phyloP scores from a whole-genome alignment of 148 eudicot species.

The Rhododendron griersonianum region DNA sequence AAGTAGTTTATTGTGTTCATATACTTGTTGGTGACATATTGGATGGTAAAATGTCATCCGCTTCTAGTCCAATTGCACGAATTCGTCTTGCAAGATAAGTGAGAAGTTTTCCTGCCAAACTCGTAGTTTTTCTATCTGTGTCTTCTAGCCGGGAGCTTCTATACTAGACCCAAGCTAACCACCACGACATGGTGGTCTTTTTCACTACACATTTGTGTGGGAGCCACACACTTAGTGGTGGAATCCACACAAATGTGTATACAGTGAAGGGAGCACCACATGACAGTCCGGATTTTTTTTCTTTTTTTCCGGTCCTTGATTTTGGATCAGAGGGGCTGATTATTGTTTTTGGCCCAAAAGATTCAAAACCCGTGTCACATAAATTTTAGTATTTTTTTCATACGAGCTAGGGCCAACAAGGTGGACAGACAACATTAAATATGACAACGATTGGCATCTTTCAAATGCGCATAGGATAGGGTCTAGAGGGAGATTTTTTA shows the following conservation, averaged over 20 bases:
- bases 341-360: neutral
- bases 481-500: neutral
- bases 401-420: neutral
- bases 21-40: neutral
- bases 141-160: neutral
- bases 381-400: too few relatives aligned
- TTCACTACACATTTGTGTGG: too few relatives aligned
- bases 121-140: neutral
- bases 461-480: neutral
- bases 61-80: neutral
- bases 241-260: too few relatives aligned
- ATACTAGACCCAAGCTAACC: neutral
- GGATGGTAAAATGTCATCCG: neutral
- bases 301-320: neutral
- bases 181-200: too few relatives aligned
- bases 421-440: neutral
- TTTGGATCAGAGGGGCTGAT: neutral
- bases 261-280: too few relatives aligned
- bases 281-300: neutral
- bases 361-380: neutral
- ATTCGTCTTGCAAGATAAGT: neutral
- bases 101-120: neutral
- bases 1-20: neutral
- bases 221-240: neutral
- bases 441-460: neutral